These are phyloP conservation scores for Penicillium sp. DNA, from an alignment of 2,329 filamentous ascomycete species.

Conservation along the genomic window DNA sequence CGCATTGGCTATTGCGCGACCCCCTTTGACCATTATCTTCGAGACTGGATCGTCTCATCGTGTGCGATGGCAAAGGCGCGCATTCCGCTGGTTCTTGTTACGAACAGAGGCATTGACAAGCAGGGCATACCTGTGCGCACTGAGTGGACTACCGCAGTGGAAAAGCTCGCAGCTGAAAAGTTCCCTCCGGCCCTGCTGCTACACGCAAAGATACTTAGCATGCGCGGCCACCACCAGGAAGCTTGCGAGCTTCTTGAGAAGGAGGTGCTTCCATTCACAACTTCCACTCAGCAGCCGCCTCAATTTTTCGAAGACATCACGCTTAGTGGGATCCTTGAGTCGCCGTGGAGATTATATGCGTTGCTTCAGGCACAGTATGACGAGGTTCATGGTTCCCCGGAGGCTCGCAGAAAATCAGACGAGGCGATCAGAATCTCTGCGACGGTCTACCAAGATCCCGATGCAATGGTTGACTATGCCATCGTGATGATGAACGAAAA, in stretches of 20 bases:
- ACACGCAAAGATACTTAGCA: slow-evolving; percentile 26
- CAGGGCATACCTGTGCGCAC: neutral
- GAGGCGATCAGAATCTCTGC: slow-evolving; percentile 27
- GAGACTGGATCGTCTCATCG: slow-evolving; percentile 21
- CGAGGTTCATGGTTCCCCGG: neutral
- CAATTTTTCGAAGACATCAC: slow-evolving; percentile 8
- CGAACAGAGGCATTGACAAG: slow-evolving; percentile 6
- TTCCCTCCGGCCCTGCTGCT: slow-evolving; percentile 30
- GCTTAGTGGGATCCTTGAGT: slow-evolving; percentile 10
- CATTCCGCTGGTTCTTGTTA: slow-evolving; percentile 16
- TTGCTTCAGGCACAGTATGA: slow-evolving; percentile 8
- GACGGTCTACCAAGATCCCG: slow-evolving; percentile 29
- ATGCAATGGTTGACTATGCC: slow-evolving; percentile 28
- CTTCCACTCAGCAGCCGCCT: slow-evolving; percentile 10
- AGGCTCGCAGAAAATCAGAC: slow-evolving; percentile 10
- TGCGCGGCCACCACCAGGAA: slow-evolving; percentile 18
- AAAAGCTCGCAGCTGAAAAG: slow-evolving; percentile 22
- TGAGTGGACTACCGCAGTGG: slow-evolving; percentile 17
- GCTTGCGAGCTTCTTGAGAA: slow-evolving; percentile 25
- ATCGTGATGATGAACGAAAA: slow-evolving; percentile 20
- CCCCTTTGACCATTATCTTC: neutral
- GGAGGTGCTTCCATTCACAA: slow-evolving; percentile 22
- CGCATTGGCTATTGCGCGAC: slow-evolving; percentile 18
- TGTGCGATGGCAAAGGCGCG: slow-evolving; percentile 22
- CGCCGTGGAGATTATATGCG: slow-evolving; percentile 30